A percentile compares a stretch with the other conserved stretches of the same genome.
phyloP scores from a whole-genome alignment of 1,284 basidiomycete genomes.

The Cutaneotrichosporon dermatis region DNA sequence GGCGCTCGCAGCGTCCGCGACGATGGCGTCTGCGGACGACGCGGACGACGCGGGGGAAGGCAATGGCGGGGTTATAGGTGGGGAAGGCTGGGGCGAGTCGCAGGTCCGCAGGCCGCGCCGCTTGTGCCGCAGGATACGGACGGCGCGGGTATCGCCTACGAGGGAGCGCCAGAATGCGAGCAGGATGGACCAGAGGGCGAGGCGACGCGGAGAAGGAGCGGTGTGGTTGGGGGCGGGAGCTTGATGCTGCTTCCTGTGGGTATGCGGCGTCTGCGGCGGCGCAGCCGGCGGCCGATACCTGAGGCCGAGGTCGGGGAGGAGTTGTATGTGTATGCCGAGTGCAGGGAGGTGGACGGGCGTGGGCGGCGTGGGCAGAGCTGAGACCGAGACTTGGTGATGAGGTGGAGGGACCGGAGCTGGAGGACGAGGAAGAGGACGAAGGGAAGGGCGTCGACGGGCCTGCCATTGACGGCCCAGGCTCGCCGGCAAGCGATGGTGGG shows the following conservation, averaged over 20 bases:
- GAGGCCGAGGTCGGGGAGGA: no score
- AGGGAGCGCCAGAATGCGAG: slow-evolving; percentile 41
- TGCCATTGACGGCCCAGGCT: no score
- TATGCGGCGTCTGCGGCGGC: slow-evolving; percentile 1
- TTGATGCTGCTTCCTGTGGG: slow-evolving; percentile 32
- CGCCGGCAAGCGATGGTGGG: no score
- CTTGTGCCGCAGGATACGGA: slow-evolving; percentile 13
- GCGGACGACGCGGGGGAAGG: background rate
- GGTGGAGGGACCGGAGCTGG: no score
- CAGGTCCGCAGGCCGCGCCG: slow-evolving; percentile 4
- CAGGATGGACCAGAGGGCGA: slow-evolving; percentile 43
- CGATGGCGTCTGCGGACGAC: background rate
- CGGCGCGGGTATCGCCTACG: slow-evolving; percentile 45
- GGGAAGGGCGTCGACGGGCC: no score
- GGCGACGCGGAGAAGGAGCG: slow-evolving; percentile 37
- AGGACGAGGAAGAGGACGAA: no score
- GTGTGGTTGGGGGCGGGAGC: slow-evolving; percentile 41
- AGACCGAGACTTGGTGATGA: no score
- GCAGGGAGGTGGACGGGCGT: no score
- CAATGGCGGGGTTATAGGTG: background rate
- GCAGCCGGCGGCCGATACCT: background rate
- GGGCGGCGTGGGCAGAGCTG: no score
- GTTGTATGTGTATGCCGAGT: no score
- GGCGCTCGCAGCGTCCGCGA: background rate
- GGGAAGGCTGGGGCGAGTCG: background rate